Evolutionary conservation across 2,329 filamentous ascomycete genomes (phyloP).

Genomic region (Colletotrichum australisinense): DNA sequence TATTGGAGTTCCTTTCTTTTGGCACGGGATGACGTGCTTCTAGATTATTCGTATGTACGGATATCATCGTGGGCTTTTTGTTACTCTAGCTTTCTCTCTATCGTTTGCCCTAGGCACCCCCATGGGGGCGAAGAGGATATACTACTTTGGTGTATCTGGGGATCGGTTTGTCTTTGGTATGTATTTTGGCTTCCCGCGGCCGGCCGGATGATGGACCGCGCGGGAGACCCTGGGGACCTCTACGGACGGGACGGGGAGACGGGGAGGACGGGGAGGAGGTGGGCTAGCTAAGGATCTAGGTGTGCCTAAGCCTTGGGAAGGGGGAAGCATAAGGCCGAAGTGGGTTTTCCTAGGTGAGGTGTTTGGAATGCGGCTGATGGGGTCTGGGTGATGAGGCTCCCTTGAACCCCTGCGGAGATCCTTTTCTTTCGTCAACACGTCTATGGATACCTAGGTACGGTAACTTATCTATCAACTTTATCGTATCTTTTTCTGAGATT

Average conservation of each 20-base stretch:
- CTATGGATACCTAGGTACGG: neutral
- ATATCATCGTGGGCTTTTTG: neutral
- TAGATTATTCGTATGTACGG: neutral
- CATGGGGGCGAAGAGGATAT: too few relatives aligned
- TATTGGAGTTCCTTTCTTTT: too few relatives aligned
- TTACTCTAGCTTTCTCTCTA: neutral
- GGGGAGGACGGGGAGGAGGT: neutral
- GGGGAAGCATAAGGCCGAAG: neutral
- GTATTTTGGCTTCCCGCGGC: neutral
- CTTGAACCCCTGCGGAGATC: conserved; percentile 9
- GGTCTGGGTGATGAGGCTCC: conserved; percentile 11
- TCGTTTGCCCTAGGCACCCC: too few relatives aligned
- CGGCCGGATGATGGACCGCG: neutral
- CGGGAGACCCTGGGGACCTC: neutral
- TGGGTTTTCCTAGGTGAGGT: neutral
- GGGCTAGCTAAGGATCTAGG: neutral
- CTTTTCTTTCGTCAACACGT: neutral
- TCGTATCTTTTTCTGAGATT: neutral
- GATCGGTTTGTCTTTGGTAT: too few relatives aligned
- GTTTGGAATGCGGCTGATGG: conserved; percentile 10
- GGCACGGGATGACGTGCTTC: neutral
- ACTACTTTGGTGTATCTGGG: too few relatives aligned
- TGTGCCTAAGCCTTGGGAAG: neutral
- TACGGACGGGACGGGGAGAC: neutral
- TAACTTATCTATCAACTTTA: too few relatives aligned